Evolutionary conservation across 345 rosid genomes (phyloP), one percentile per base, ranked within the genome.

Genomic region (Carallia brachiata): DNA sequence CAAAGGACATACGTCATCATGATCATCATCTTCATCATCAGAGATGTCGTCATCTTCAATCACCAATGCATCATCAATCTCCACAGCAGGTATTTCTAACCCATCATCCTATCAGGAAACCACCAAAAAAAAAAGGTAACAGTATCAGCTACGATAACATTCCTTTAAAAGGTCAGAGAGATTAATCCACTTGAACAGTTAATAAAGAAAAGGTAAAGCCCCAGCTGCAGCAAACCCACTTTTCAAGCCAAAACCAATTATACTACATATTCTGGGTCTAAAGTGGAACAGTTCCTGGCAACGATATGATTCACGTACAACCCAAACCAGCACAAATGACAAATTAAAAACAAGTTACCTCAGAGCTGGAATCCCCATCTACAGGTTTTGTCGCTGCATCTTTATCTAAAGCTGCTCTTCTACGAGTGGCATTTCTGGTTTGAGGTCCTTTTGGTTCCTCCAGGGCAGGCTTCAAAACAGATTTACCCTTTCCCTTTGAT

Each of bases 1-100:
- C 52, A 65, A 58, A 83, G 48, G 34, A 84, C 96, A 81, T 88
- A 90, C 99, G 77, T 90, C 99, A 71, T 92, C 96, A 66, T 92
- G 88, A 67, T 95, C 98, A n/a, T n/a, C n/a, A 63, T 92, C 96
- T 10, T 92, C 99, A 59, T 96, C 98, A 64, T 89, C 97, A 64
- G 98, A 96, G 61, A 96, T 83, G 75, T 90, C 99, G 69, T 92
- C 99, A 81, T 92, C 99, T 84, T 95, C 99, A 73, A 96, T 92
- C 80, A 96, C 90, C 83, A 92, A 84, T 34, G 96, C 90, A 74
- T 96, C 98, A 69, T 96, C 98, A 68, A 96, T 88, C 65, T 90
- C 98, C 19, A 87, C 96, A 2, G 96, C 96, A 70, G 98, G 84
- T 70, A 92, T 79, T 68, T 92, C 98, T 78, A 89, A 67, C 65